These are phyloP conservation scores for Fagopyrum tataricum DNA, from an alignment of 148 eudicot species.

Conservation along the genomic window DNA sequence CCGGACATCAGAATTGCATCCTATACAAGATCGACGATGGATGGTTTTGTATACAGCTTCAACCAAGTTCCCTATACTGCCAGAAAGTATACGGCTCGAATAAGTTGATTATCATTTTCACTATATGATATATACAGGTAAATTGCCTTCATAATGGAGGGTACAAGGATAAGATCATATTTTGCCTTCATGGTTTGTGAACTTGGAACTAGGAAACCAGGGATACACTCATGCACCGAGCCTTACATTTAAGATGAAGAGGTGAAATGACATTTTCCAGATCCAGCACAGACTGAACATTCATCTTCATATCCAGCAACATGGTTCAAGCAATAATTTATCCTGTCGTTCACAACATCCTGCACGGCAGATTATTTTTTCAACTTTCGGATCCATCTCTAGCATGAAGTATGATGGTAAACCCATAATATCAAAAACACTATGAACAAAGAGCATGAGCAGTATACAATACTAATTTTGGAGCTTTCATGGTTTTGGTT, in stretches of 20 bases:
- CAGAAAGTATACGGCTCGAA: too few relatives aligned
- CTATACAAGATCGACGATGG: background rate
- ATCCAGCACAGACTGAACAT: constrained; percentile 77
- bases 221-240: background rate
- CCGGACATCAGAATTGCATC: background rate
- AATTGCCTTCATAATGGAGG: too few relatives aligned
- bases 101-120: too few relatives aligned
- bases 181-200: too few relatives aligned
- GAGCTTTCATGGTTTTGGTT: background rate
- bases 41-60: too few relatives aligned
- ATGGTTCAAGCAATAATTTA: constrained; percentile 74
- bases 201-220: background rate
- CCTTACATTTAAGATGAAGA: background rate
- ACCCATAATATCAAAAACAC: background rate
- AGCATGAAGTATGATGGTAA: background rate
- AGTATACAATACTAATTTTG: background rate
- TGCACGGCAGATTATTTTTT: constrained; percentile 16
- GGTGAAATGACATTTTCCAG: constrained; percentile 61
- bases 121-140: too few relatives aligned
- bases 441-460: background rate
- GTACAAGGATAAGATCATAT: too few relatives aligned
- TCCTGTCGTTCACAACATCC: constrained; percentile 88
- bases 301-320: constrained; percentile 70
- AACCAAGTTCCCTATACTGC: too few relatives aligned
- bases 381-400: background rate